A percentile compares a stretch with the other conserved stretches of the same genome.
Conservation (phyloP, 1,139 yeast genomes). For the Debaryomyces nepalensis region DNA sequence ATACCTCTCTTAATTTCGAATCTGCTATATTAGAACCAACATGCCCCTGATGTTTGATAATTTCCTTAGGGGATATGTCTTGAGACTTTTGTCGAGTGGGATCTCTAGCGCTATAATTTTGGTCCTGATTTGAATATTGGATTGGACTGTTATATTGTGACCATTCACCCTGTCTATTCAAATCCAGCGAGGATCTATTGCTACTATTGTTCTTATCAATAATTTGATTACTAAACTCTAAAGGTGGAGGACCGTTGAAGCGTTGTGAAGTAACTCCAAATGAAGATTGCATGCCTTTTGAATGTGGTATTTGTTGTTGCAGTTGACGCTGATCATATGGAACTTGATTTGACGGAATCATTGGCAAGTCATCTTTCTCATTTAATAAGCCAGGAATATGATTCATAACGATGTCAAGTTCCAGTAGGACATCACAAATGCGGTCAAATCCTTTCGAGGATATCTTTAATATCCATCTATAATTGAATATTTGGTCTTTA, state of each 20-base stretch:
- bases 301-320: conserved; percentile 10
- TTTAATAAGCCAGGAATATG: conserved; percentile 70
- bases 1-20: conserved; percentile 1
- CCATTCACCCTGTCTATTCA: conserved; percentile 1
- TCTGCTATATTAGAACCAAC: conserved; percentile 11
- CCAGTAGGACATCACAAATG: conserved; percentile 68
- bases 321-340: conserved; percentile 13
- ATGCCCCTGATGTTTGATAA: conserved; percentile 25
- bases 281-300: conserved; percentile 2
- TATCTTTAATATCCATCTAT: conserved; percentile 73
- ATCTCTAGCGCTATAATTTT: too few species aligned
- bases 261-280: conserved; percentile 2
- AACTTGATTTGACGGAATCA: conserved; percentile 15
- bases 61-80: conserved; percentile 40
- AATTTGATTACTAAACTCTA: not conserved
- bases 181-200: too few species aligned
- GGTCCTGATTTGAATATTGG: conserved; percentile 11
- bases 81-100: conserved; percentile 40
- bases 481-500: conserved; percentile 71
- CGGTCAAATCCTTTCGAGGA: conserved; percentile 77
- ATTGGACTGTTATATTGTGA: conserved; percentile 7
- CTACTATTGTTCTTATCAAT: not conserved
- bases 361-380: conserved; percentile 48
- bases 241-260: not conserved
- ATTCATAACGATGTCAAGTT: conserved; percentile 65